A percentile compares a stretch with the other conserved stretches of the same genome.
These are phyloP conservation scores for Porpolomopsis calyptriformis DNA, from an alignment of 768 basidiomycete genomes.

Conservation along the genomic window DNA sequence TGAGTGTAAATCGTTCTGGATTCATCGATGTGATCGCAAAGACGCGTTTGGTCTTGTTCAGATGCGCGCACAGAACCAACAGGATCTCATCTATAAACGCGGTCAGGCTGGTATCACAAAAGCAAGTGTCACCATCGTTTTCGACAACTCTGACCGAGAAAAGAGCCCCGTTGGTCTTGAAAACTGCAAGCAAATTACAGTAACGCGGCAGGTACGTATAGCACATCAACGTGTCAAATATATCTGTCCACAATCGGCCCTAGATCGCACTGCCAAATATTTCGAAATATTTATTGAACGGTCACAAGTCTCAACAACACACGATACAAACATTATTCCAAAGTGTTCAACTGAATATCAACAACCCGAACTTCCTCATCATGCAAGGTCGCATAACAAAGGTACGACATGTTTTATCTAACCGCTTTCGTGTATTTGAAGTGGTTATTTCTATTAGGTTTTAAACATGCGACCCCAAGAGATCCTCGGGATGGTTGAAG, in stretches of 20 bases:
- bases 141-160: conserved; percentile 87
- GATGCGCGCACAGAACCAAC: conserved; percentile 93
- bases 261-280: conserved; percentile 90
- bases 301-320: conserved; percentile 84
- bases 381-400: conserved; percentile 99
- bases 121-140: conserved; percentile 97
- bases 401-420: conserved; percentile 28
- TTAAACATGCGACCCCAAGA: conserved; percentile 98
- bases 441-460: conserved; percentile 34
- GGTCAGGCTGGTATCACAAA: conserved; percentile 96
- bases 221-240: background rate
- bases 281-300: conserved; percentile 92
- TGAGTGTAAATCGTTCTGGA: conserved; percentile 22
- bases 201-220: conserved; percentile 79
- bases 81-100: conserved; percentile 98
- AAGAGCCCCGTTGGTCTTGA: conserved; percentile 79
- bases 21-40: background rate
- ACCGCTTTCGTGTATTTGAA: background rate
- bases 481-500: conserved; percentile 96
- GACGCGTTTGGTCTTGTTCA: conserved; percentile 21
- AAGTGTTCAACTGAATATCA: conserved; percentile 96
- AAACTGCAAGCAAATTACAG: conserved; percentile 79
- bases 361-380: conserved; percentile 98
- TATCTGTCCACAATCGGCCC: conserved; percentile 4
- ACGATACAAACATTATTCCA: conserved; percentile 87